These are phyloP conservation scores for Ophiostoma ips DNA, from an alignment of 2,329 filamentous ascomycete genomes.

Conservation along the genomic window DNA sequence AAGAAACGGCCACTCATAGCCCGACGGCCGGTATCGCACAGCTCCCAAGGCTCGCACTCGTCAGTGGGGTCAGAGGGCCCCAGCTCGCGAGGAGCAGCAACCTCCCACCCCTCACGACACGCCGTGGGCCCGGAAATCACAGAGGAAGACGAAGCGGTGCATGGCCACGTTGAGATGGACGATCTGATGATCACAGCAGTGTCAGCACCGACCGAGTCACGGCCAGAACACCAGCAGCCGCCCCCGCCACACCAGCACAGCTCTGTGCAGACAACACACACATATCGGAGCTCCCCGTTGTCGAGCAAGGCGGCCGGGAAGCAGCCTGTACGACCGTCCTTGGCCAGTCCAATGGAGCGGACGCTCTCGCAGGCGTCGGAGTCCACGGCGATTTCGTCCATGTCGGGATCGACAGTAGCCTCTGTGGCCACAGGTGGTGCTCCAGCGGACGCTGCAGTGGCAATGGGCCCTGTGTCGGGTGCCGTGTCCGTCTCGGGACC, in stretches of 20 bases:
- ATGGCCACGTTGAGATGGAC: neutral
- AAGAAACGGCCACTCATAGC: constrained; percentile 33
- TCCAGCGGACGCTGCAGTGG: neutral
- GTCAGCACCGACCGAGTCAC: neutral
- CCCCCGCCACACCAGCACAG: constrained; percentile 5
- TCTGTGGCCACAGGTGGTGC: neutral
- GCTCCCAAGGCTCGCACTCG: constrained; percentile 38
- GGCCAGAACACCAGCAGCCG: neutral
- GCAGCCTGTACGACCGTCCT: constrained; percentile 21
- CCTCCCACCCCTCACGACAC: neutral
- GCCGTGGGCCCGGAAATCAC: neutral
- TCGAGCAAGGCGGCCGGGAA: constrained; percentile 38
- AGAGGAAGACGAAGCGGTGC: constrained; percentile 4
- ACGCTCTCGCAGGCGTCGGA: constrained; percentile 3
- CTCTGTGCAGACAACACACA: neutral
- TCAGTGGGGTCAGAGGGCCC: constrained; percentile 23
- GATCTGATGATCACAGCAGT: no score
- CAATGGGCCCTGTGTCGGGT: neutral
- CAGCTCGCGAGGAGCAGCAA: constrained; percentile 9
- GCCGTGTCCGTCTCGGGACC: neutral
- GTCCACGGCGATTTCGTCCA: neutral
- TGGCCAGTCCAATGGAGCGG: constrained; percentile 5
- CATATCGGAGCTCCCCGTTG: neutral
- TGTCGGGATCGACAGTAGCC: neutral
- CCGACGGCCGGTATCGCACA: constrained; percentile 23